Evolutionary conservation across 2,329 filamentous ascomycete species (phyloP), one percentile per base, ranked within the genome.

Genomic region (Colletotrichum sidae): DNA sequence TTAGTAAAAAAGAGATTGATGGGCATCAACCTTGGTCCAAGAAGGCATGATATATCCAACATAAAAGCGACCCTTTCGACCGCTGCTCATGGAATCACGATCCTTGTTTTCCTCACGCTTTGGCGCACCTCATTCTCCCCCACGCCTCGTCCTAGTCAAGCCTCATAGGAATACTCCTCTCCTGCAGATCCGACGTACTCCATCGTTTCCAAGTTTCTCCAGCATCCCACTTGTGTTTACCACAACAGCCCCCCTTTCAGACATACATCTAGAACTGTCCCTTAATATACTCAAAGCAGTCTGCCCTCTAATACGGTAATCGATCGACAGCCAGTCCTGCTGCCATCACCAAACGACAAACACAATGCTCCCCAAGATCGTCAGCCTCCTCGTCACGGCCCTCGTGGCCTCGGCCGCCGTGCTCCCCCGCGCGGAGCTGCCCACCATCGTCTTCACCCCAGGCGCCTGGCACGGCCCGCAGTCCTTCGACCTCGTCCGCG

Each of bases 381-480:
- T 17, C 37, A 37, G 33, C 17, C 50, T 64, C 37, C 15, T 60
- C 46, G 50, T 46, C 44, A 54, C 55, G 8, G 49, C 42, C 37
- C 42, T 60, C 42, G 61, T 17, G 49, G 50, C 25, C n/a, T 50
- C 42, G 42, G 61, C 61, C 7, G 61, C 61, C 50, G 52, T 58
- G 35, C 44, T 47, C 35, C 54, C 54, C 54, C 44, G 44, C 33
- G 54, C 42, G 9, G 54, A 56, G 17, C 44, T 55, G 37, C 65
- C 68, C 33, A 69, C 71, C 13, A 72, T 81, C 15, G 71, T 82
- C 13, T 75, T 81, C 53, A 74, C 75, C 10, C 77, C 78, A 0
- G 80, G 80, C 12, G 79, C 78, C 12, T 81, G 78, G 77, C 71
- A 79, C 55, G 68, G 67, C 1, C 72, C 78, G 3, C 58, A 63